Evolutionary conservation across 2,329 filamentous ascomycete species (phyloP), one percentile per base, ranked within the genome.

Genomic region (Colletotrichum phormii): DNA sequence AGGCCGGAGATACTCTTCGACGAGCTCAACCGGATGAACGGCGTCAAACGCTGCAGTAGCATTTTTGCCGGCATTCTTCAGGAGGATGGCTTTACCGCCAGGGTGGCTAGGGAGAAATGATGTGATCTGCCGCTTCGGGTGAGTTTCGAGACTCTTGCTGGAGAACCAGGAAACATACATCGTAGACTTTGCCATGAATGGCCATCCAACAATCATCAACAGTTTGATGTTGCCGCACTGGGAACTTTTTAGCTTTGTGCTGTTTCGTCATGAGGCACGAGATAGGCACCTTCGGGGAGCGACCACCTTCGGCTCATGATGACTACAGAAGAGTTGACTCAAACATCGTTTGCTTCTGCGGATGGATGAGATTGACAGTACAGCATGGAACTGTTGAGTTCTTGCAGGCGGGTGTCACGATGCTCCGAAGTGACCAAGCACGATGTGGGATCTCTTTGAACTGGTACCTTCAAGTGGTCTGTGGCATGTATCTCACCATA

Each of bases 21-120:
- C 86, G 1, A 90, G 95, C 31, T 94, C 94, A 0, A 92, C 91
- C 12, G 94, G 94, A 77, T 97, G 94, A 72, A 97, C 92, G 1
- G 94, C 94, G 78, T 97, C 94, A 82, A 94, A 97, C 79, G 96
- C 94, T 79, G 94, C 92, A 8, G 94, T 97, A 57, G 94, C 94
- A 84, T 97, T 94, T 76, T 89, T 89, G 73, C 95, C 94, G 5
- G 94, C 92, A 54, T 96, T 89, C 81, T 94, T 90, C 59, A 97
- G 87, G 75, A 97, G 95, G 77, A 95, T 91, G 78, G 92, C 94
- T 73, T 91, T 88, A 73, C 95, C 95, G 65, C 94, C 95, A 0
- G 95, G 94, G 78, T 97, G 94, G 22, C 88, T 86, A 29, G 91
- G 85, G 13, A 97, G 86, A 81, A 97, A 97, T 58, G 92, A 87